Evolutionary conservation across 768 basidiomycete species (phyloP), one percentile per base, ranked within the genome.

Genomic region (Crepidotus variabilis): DNA sequence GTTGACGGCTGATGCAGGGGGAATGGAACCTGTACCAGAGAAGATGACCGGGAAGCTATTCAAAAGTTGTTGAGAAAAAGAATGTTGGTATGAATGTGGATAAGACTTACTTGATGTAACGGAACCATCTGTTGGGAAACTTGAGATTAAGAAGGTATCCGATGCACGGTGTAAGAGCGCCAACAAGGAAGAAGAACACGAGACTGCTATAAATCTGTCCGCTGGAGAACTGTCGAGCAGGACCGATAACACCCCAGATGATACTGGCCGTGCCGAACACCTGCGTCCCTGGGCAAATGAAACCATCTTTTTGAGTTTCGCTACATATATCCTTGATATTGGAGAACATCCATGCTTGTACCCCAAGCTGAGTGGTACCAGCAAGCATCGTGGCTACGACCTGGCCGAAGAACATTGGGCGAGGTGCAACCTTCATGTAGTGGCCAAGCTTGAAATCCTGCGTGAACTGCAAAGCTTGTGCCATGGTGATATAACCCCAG

Each of bases 201-300:
- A 92, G 77, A 8, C 75, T 75, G 56, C 79, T 78, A 69, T 87
- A 87, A n/a, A 84, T 72, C 65, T 83, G 80, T 11, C 87, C 88
- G n/a, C 72, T 47, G 1, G 83, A 87, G 76, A 89, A 92, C 65
- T 85, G 78, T 16, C 83, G 77, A 32, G 71, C 73, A 6, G 91
- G 91, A 1, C 91, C 90, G 55, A 94, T 88, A 58, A 90, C 87
- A 59, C 92, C 88, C 86, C 85, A 91, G 59, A 92, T 80, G 59
- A 93, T 81, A 57, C 83, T 84, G 20, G 90, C 90, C 2, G 88
- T 89, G 35, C 87, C 88, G 67, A 92, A 92, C 7, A 90, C 87
- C 58, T 84, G 73, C 1, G 86, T 86, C 8, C 52, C 65, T 0
- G 90, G 88, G 65, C 90, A 92, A 52, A 81, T 85, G 67, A 90